These are phyloP conservation scores for Cyclotella choctawhatcheeana DNA, from an alignment of 108 stramenopile species.

Conservation along the genomic window DNA sequence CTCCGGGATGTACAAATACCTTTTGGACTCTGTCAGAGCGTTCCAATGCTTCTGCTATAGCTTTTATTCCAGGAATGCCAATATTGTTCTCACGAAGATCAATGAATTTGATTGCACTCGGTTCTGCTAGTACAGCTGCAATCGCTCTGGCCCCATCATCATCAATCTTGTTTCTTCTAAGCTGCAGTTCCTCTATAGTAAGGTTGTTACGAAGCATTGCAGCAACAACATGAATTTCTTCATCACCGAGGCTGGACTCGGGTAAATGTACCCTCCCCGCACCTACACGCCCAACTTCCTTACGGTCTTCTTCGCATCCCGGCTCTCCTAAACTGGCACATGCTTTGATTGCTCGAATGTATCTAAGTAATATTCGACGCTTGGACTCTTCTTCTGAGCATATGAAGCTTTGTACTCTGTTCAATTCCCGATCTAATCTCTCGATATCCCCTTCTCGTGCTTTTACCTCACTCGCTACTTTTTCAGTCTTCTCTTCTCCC, in stretches of 20 bases:
- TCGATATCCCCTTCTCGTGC: conserved; percentile 55
- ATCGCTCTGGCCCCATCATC: conserved; percentile 80
- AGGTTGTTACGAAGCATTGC: conserved; percentile 73
- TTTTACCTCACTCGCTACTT: conserved; percentile 26
- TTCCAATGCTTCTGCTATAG: conserved; percentile 80
- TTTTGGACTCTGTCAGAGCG: conserved; percentile 69
- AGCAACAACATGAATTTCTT: conserved; percentile 78
- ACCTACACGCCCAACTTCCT: conserved; percentile 52
- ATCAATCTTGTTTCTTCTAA: conserved; percentile 68
- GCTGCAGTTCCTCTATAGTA: conserved; percentile 74
- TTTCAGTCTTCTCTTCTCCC: conserved; percentile 65
- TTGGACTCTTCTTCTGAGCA: conserved; percentile 85
- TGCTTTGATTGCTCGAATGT: conserved; percentile 84
- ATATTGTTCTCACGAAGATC: conserved; percentile 79
- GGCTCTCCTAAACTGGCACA: conserved; percentile 61
- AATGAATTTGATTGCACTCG: conserved; percentile 53
- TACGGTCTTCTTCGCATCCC: conserved; percentile 47
- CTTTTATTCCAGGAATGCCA: conserved; percentile 60
- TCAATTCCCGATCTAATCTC: conserved; percentile 42
- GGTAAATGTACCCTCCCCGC: conserved; percentile 73
- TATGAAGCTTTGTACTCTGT: conserved; percentile 55
- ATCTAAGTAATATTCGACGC: conserved; percentile 78
- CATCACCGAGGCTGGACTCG: conserved; percentile 65
- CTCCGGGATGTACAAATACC: conserved; percentile 88
- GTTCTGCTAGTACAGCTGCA: conserved; percentile 73